These are phyloP conservation scores for Cercospora brassicicola DNA, from an alignment of 2,329 filamentous ascomycete species.

Conservation along the genomic window DNA sequence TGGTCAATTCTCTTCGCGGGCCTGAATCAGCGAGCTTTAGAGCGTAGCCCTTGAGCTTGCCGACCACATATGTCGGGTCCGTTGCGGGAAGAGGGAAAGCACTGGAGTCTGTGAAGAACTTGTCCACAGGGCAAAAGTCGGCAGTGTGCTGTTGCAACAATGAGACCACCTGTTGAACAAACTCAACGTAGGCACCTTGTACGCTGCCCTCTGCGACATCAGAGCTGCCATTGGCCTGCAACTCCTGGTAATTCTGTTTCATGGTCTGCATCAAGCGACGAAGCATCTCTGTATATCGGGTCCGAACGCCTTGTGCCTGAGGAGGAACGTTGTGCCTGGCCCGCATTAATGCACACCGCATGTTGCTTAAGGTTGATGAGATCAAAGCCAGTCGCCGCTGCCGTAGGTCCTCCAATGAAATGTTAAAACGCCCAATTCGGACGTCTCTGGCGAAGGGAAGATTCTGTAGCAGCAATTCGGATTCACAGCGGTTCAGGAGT, in stretches of 20 bases:
- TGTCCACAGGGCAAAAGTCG: slow-evolving; percentile 57
- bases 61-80: slow-evolving; percentile 64
- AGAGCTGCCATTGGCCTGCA: slow-evolving; percentile 38
- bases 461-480: slow-evolving; percentile 55
- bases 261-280: slow-evolving; percentile 60
- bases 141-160: slow-evolving; percentile 62
- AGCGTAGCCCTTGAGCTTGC: slow-evolving; percentile 60
- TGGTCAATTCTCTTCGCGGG: slow-evolving; percentile 55
- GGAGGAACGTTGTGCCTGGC: neutral
- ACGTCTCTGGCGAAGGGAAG: slow-evolving; percentile 55
- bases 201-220: slow-evolving; percentile 28
- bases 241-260: slow-evolving; percentile 61
- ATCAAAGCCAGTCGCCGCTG: slow-evolving; percentile 57
- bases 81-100: slow-evolving; percentile 60
- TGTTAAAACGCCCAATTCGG: slow-evolving; percentile 43
- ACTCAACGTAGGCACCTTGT: slow-evolving; percentile 59
- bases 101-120: slow-evolving; percentile 61
- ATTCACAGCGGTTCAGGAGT: slow-evolving; percentile 50
- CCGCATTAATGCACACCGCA: slow-evolving; percentile 50
- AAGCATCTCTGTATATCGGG: slow-evolving; percentile 54
- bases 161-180: slow-evolving; percentile 61
- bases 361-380: slow-evolving; percentile 59
- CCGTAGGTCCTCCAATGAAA: slow-evolving; percentile 55
- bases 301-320: slow-evolving; percentile 43
- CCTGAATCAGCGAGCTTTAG: slow-evolving; percentile 52